Conservation (phyloP, 2,329 filamentous ascomycete genomes). For the Botrytis paeoniae region DNA sequence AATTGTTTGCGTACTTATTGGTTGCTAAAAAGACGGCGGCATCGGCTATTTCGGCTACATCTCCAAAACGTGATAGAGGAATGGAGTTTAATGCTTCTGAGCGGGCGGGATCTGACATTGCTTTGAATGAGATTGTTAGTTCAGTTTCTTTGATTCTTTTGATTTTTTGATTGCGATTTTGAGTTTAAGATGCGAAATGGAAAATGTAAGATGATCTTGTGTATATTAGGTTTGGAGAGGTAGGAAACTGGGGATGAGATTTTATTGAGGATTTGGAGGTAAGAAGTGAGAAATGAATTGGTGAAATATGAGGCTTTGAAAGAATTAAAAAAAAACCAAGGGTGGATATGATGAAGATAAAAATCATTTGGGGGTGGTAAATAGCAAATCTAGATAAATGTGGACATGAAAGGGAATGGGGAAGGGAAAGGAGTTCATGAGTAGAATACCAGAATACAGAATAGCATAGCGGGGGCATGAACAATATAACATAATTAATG, state of each 20-base stretch:
- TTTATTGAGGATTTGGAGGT: not conserved
- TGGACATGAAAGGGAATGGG: too few relatives aligned
- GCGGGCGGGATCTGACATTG: constrained; percentile 42
- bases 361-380: not conserved
- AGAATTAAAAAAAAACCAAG: not conserved
- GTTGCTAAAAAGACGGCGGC: constrained; percentile 73
- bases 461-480: not conserved
- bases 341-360: not conserved
- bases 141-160: not conserved
- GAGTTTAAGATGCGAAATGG: not conserved
- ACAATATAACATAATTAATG: not conserved
- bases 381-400: not conserved
- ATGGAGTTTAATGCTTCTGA: constrained; percentile 49
- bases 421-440: not conserved
- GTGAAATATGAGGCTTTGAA: not conserved
- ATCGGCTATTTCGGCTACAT: constrained; percentile 71
- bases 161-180: not conserved
- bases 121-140: constrained; percentile 33
- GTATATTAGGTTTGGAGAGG: constrained; percentile 34
- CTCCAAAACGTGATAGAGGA: constrained; percentile 65
- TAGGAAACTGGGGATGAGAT: constrained; percentile 24
- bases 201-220: constrained; percentile 28
- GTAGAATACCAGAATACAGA: not conserved
- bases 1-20: constrained; percentile 84
- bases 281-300: not conserved